Base-by-base conservation (phyloP, 441 rosid genomes). In the Gossypium laxum region DNA sequence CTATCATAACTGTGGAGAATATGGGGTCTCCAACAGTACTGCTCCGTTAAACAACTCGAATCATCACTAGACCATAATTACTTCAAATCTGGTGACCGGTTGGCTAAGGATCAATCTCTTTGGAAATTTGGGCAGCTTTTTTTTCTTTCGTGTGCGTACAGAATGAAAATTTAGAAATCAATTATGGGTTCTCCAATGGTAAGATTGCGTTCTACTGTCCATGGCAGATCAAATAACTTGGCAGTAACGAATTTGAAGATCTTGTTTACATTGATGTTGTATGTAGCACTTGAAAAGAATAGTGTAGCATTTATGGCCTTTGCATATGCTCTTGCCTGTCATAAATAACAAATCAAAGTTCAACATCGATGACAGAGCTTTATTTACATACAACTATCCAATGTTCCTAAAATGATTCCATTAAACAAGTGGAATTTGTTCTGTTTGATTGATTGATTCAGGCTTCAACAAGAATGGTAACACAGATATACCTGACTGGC, bases 161-260 rank as follows among this genome's bases (percentile, higher is more conserved):
- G 32, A 28, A 4, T 28, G 32, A 28, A 28, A 28, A 28, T 47
- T 77, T 83, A 89, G 85, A 87, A 93, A 75, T 91, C 97, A 68
- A 91, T 91, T 22, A 91, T 81, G 50, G 98, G 97, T 73, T 91
- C 97, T 43, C 97, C 97, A 4, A 89, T 66, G 0, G 84, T 91
- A 32, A 93, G 88, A 75, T 93, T 93, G 0, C 91, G 82, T 79
- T 89, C 92, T 60, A 89, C 82, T 0, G 85, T 81, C 93, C 96
- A 91, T n/a, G 97, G 96, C 67, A 89, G 68, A 70, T 89, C 92
- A 12, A 88, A 91, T 56, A 93, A 84, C 82, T 88, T 91, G 1
- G 97, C 98, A 0, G 92, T 89, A 74, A 91, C 84, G 84, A 91
- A 91, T 80, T 93, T 93, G 81, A 93, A 91, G 77, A 93, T 82